These are phyloP conservation scores for Gracilaria gracilis DNA, from an alignment of 23 red algal species.

Conservation along the genomic window DNA sequence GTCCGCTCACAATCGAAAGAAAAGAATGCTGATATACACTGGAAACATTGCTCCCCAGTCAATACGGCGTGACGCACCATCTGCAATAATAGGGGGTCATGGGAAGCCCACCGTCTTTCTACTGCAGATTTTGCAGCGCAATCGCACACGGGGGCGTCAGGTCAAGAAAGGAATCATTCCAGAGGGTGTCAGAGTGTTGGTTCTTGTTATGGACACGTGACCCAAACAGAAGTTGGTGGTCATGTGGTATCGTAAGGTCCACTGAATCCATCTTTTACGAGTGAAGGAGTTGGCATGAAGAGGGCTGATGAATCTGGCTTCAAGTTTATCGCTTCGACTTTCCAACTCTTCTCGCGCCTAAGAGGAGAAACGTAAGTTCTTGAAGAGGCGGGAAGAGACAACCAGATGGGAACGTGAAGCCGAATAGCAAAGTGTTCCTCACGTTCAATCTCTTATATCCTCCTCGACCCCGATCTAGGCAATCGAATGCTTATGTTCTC, in stretches of 20 bases:
- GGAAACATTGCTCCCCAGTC: constrained; percentile 15
- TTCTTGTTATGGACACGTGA: constrained; percentile 22
- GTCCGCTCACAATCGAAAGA: constrained; percentile 12
- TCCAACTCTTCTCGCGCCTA: constrained; percentile 34
- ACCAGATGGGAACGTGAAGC: constrained; percentile 20
- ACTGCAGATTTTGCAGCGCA: neutral
- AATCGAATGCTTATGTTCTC: constrained; percentile 48
- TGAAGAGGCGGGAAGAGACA: constrained; percentile 1
- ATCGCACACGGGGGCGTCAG: neutral
- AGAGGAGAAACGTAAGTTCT: constrained; percentile 20
- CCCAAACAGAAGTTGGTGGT: constrained; percentile 21
- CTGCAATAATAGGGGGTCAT: neutral
- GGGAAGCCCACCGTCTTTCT: neutral
- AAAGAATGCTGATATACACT: constrained; percentile 38
- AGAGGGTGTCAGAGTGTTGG: constrained; percentile 30
- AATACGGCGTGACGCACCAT: neutral
- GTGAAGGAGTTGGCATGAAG: constrained; percentile 42
- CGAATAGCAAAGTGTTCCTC: constrained; percentile 49
- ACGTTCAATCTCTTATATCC: constrained; percentile 32
- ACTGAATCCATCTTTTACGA: constrained; percentile 62
- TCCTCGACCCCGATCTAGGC: constrained; percentile 7
- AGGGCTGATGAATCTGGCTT: neutral
- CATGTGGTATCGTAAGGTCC: constrained; percentile 15
- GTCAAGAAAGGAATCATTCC: neutral
- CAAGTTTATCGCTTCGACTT: constrained; percentile 55